Evolutionary conservation across 2,329 filamentous ascomycete species (phyloP), one percentile per base, ranked within the genome.

Genomic region (Xylariaceae sp.): DNA sequence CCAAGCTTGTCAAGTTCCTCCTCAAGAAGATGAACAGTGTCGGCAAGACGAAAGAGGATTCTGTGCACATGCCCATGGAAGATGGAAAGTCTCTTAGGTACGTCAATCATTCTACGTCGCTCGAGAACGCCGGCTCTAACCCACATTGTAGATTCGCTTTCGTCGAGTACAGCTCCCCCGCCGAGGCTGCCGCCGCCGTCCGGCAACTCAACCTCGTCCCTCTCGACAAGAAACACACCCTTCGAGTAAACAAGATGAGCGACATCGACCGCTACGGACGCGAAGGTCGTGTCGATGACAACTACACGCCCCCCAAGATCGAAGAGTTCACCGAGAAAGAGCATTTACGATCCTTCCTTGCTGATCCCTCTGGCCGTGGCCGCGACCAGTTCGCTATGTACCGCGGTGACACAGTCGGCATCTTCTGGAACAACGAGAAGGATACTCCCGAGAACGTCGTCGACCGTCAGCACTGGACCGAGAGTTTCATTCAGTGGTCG

Each of bases 361-460:
- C 86, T 58, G 94, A 99, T 66, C 77, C 86, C 51, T 76, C 76
- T 48, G 82, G 78, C 47, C 90, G 90, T 59, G 90, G 90, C 58
- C 85, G 94, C 55, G 94, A 99, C 68, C 92, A 99, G 75, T 94
- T 97, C 63, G 89, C 89, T 68, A 90, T 97, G 82, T 96, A 88
- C 77, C 86, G 89, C 46, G 88, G 86, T 60, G 94, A 99, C 46
- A 87, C 86, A 55, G 94, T 99, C 35, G 91, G 90, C 52, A 87
- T 99, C 6, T 96, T 88, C 78, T 99, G 92, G 92, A 97, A 97
- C 76, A 95, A 95, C 77, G 94, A 95, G 74, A 92, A 87, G 72
- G 91, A 96, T 53, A 72, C 79, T 18, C 90, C 92, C 5, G 94
- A 99, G 71, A 83, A 82, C 56, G 82, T 96, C 35, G 89, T 99